Conservation (phyloP, 495 filamentous ascomycete genomes). For the Tricharina praecox region DNA sequence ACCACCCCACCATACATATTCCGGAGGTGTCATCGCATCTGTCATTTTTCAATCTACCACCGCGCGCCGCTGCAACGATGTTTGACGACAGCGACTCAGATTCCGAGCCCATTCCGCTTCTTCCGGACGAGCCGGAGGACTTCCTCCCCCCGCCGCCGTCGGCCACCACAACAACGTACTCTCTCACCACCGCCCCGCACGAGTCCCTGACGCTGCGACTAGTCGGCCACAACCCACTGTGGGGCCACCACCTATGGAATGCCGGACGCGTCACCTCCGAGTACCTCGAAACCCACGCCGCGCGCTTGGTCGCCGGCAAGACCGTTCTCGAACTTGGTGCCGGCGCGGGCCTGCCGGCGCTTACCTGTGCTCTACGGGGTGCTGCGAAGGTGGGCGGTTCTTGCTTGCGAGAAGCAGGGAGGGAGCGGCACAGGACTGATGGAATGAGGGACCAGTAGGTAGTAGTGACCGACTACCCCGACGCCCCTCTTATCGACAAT, state of each 20-base stretch:
- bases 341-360: conserved; percentile 66
- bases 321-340: conserved; percentile 79
- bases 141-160: conserved; percentile 57
- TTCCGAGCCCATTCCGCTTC: conserved; percentile 39
- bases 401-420: no score
- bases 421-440: no score
- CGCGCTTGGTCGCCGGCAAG: conserved; percentile 38
- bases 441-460: conserved; percentile 30
- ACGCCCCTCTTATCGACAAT: conserved; percentile 59
- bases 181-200: conserved; percentile 40
- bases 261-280: conserved; percentile 55
- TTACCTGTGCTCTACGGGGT: conserved; percentile 56
- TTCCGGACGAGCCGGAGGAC: conserved; percentile 47
- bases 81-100: conserved; percentile 8
- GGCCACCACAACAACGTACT: conserved; percentile 51
- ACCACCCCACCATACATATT: no score
- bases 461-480: conserved; percentile 80
- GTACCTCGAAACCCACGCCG: conserved; percentile 53
- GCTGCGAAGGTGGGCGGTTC: conserved; percentile 39
- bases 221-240: conserved; percentile 77
- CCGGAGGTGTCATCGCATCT: no score
- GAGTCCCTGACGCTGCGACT: conserved; percentile 54
- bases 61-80: not conserved
- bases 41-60: no score
- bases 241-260: conserved; percentile 88